Conservation (phyloP, 106 monocot genomes). For the Dendrobium nobile region DNA sequence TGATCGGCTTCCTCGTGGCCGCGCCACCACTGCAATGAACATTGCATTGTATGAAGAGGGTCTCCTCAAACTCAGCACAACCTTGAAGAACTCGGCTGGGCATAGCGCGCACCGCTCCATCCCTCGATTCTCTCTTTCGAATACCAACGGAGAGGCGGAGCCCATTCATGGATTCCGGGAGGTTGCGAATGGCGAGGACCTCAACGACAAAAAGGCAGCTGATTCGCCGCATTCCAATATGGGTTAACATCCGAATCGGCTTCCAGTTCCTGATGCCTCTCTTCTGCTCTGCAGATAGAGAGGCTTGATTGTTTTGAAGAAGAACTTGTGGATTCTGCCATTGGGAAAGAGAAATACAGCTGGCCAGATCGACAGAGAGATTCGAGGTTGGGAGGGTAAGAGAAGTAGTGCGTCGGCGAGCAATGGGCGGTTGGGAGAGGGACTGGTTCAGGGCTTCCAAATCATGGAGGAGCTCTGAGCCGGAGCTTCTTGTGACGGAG, state of each 20-base stretch:
- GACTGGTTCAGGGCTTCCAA: conserved; percentile 32
- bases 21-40: conserved; percentile 62
- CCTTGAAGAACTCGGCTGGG: conserved; percentile 57
- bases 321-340: conserved; percentile 11
- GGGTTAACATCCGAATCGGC: conserved; percentile 61
- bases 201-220: conserved; percentile 64
- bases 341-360: conserved; percentile 37
- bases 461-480: conserved; percentile 33
- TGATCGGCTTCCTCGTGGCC: conserved; percentile 39
- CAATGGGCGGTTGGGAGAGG: conserved; percentile 29
- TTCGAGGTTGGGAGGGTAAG: conserved; percentile 32
- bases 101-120: conserved; percentile 59
- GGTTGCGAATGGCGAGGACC: conserved; percentile 33
- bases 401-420: conserved; percentile 28
- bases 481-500: conserved; percentile 13
- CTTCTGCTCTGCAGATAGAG: conserved; percentile 10
- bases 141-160: conserved; percentile 60
- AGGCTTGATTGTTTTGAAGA: neutral
- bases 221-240: conserved; percentile 51
- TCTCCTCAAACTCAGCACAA: conserved; percentile 57
- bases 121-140: conserved; percentile 58
- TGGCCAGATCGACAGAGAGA: conserved; percentile 8
- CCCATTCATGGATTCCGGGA: conserved; percentile 65
- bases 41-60: conserved; percentile 51
- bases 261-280: conserved; percentile 65